phyloP scores from a whole-genome alignment of 768 basidiomycete genomes.

The Termitomyces heimii region DNA sequence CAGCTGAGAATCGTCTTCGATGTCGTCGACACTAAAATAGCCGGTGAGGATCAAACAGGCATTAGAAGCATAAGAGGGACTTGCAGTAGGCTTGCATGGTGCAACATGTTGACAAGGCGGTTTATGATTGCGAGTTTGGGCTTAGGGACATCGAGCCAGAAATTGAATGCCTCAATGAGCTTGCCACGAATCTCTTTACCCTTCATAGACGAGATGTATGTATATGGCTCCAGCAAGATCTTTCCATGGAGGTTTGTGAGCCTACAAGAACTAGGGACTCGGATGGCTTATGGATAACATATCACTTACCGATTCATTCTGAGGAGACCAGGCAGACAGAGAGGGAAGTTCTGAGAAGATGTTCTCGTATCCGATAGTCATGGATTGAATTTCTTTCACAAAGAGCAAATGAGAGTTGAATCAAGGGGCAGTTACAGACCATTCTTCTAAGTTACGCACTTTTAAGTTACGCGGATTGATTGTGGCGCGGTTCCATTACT shows the following conservation, averaged over 20 bases:
- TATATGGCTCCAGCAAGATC: constrained; percentile 72
- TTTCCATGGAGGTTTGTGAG: neutral
- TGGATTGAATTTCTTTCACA: neutral
- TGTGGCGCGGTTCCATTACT: neutral
- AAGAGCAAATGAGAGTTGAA: neutral
- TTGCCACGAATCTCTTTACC: constrained; percentile 90
- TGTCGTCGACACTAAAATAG: constrained; percentile 76
- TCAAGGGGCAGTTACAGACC: too few relatives aligned
- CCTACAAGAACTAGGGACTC: neutral
- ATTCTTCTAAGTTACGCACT: neutral
- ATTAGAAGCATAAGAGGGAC: constrained; percentile 10
- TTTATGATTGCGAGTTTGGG: constrained; percentile 69
- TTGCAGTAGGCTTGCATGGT: constrained; percentile 89
- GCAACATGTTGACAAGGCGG: constrained; percentile 86
- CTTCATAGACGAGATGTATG: constrained; percentile 74
- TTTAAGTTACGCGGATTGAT: neutral
- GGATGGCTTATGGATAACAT: neutral
- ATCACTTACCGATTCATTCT: neutral
- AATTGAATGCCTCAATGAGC: constrained; percentile 90
- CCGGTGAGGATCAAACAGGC: neutral
- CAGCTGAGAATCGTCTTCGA: constrained; percentile 87
- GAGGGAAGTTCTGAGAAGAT: neutral
- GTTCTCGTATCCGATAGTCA: neutral
- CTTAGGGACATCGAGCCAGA: constrained; percentile 80
- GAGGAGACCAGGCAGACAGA: neutral